Evolutionary conservation across 2,329 filamentous ascomycete genomes (phyloP).

Genomic region (Thermothelomyces thermophilus): DNA sequence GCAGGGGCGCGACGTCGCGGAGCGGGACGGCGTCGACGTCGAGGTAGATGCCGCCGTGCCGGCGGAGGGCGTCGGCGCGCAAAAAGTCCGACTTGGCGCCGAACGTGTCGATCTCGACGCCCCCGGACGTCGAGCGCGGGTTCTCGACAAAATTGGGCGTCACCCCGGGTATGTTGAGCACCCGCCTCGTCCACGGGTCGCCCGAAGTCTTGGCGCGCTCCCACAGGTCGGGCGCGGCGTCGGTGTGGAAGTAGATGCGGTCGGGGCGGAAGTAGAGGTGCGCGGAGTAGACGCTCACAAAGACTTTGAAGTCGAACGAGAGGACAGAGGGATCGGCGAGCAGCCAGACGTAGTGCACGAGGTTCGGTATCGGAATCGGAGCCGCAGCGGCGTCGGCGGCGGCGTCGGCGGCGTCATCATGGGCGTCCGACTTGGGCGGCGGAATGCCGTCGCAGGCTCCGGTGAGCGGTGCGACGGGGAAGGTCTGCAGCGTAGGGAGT

Average conservation of each 20-base stretch:
- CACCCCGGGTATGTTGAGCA: slow-evolving; percentile 21
- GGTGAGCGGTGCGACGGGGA: slow-evolving; percentile 5
- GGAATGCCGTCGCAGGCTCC: slow-evolving; percentile 4
- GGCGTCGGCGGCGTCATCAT: no score
- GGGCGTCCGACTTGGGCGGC: no score
- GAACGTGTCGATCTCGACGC: slow-evolving; percentile 16
- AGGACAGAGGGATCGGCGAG: slow-evolving; percentile 17
- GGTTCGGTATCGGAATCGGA: slow-evolving; percentile 21
- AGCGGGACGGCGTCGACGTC: slow-evolving; percentile 27
- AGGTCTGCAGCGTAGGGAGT: background rate
- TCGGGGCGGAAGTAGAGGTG: slow-evolving; percentile 21
- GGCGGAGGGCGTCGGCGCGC: slow-evolving; percentile 23
- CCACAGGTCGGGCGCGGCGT: slow-evolving; percentile 17
- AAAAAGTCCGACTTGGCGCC: slow-evolving; percentile 27
- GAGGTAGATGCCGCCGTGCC: slow-evolving; percentile 27
- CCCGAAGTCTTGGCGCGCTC: slow-evolving; percentile 13
- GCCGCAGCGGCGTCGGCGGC: background rate
- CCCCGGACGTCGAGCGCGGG: slow-evolving; percentile 13
- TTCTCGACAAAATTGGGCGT: slow-evolving; percentile 19
- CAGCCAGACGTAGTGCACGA: slow-evolving; percentile 27
- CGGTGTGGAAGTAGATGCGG: slow-evolving; percentile 27
- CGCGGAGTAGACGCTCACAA: slow-evolving; percentile 25
- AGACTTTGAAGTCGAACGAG: slow-evolving; percentile 23
- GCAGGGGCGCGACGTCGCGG: slow-evolving; percentile 21
- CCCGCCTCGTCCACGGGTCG: slow-evolving; percentile 22